Evolutionary conservation across 106 monocot species (phyloP).

Genomic region (Dioscorea dumetorum): DNA sequence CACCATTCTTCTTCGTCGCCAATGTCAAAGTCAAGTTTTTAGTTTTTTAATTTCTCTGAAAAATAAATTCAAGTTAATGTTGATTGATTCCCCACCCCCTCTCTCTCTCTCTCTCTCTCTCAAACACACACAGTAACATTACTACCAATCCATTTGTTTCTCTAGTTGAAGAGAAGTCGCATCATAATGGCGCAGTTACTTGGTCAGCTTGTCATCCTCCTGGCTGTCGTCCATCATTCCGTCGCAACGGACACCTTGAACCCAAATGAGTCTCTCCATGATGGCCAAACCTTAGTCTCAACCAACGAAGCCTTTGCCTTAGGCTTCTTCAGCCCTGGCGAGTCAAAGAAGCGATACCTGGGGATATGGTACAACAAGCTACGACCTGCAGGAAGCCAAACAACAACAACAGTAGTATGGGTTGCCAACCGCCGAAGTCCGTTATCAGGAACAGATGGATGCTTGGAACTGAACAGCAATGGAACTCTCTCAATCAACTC

Average conservation of each 20-base stretch:
- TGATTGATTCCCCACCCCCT: no score
- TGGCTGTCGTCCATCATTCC: neutral
- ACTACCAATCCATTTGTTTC: no score
- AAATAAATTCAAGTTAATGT: no score
- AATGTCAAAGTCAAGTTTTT: no score
- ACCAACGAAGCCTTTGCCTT: slow-evolving; percentile 8
- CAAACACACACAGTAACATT: no score
- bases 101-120: no score
- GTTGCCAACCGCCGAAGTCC: slow-evolving; percentile 37
- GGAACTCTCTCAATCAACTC: neutral
- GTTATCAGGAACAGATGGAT: slow-evolving; percentile 1
- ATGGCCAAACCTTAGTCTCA: slow-evolving; percentile 20
- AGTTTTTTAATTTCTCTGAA: no score
- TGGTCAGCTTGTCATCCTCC: neutral
- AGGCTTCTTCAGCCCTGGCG: slow-evolving; percentile 23
- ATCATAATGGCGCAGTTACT: no score
- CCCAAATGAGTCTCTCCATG: neutral
- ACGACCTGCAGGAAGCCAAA: neutral
- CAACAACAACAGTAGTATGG: slow-evolving; percentile 34
- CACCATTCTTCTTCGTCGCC: no score
- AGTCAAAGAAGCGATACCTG: slow-evolving; percentile 15
- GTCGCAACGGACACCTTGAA: neutral
- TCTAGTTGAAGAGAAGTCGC: no score
- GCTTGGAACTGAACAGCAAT: neutral
- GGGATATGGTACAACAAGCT: slow-evolving; percentile 37